Evolutionary conservation across 2,329 filamentous ascomycete species (phyloP), one percentile per base, ranked within the genome.

Genomic region (Scedosporium minutisporum): DNA sequence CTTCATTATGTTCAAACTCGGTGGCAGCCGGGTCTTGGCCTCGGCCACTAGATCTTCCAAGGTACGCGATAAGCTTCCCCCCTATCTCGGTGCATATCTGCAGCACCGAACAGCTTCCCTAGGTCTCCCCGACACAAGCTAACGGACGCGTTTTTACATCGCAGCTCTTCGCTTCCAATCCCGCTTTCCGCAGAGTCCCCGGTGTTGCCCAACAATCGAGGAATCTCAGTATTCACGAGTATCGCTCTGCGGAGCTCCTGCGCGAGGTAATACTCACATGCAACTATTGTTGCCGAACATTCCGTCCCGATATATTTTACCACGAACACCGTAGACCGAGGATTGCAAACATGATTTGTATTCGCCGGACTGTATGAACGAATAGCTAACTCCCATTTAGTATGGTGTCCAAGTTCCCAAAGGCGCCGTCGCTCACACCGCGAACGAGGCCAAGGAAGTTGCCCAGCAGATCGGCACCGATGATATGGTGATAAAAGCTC

Each of bases 401-500:
- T 97, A 97, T 85, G 93, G 92, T 76, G 86, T 99, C 71, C 91
- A 91, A 70, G 91, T 97, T 55, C 95, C 95, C 70, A 89, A 92
- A 76, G 95, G 95, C 69, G 82, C 88, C 74, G 92, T 96, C 72
- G 95, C 95, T 69, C 87, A 86, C 76, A 88, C 81, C 66, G 85
- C 89, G 58, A 86, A 88, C 72, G 95, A 97, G 82, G 95, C 95
- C 69, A 93, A 97, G 84, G 82, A 86, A 71, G 85, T 97, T 72
- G 95, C 95, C 64, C 93, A 93, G 81, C 81, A 87, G 68, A 95
- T 99, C 73, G 90, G 91, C 82, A 89, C 84, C 71, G 93, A 96
- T 75, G 95, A 99, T 77, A 93, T 97, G 87, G 95, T 99, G 70
- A 97, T 99, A 85, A 99, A 99, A 86, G 95, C 95, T 66, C 95